Evolutionary conservation across 2,329 filamentous ascomycete species (phyloP).

Genomic region (Coniochaeta sp.): DNA sequence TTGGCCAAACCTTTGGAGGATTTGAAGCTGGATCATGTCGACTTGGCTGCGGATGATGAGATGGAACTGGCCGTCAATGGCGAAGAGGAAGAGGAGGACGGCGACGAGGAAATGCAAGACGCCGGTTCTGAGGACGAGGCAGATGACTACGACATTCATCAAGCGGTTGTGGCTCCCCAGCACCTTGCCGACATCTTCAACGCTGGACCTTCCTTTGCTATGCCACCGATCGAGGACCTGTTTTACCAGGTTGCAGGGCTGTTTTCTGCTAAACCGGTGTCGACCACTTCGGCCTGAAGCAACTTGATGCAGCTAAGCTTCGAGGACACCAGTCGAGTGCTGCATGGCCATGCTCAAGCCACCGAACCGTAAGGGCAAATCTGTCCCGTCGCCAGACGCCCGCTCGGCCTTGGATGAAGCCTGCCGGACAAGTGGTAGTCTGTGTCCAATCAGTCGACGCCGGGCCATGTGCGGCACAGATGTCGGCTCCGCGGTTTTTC

Average conservation of each 20-base stretch:
- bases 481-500: not conserved
- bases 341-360: not conserved
- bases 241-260: slow-evolving; percentile 65
- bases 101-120: slow-evolving; percentile 30
- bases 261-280: slow-evolving; percentile 49
- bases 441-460: not conserved
- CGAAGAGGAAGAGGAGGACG: slow-evolving; percentile 33
- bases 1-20: slow-evolving; percentile 50
- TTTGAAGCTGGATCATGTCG: slow-evolving; percentile 32
- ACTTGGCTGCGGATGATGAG: slow-evolving; percentile 13
- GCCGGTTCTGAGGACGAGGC: slow-evolving; percentile 21
- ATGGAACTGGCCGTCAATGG: slow-evolving; percentile 18
- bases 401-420: not conserved
- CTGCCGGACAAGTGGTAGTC: not conserved
- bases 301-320: not conserved
- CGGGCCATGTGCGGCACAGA: not conserved
- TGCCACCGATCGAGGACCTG: slow-evolving; percentile 66
- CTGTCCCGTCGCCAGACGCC: not conserved
- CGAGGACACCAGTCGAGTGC: not conserved
- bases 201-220: slow-evolving; percentile 58
- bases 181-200: slow-evolving; percentile 66
- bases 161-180: slow-evolving; percentile 59
- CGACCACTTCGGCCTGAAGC: slow-evolving; percentile 11
- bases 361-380: not conserved
- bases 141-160: slow-evolving; percentile 35